Base-by-base conservation (phyloP, 257 asterid genomes). In the Nicotiana sylvestris region DNA sequence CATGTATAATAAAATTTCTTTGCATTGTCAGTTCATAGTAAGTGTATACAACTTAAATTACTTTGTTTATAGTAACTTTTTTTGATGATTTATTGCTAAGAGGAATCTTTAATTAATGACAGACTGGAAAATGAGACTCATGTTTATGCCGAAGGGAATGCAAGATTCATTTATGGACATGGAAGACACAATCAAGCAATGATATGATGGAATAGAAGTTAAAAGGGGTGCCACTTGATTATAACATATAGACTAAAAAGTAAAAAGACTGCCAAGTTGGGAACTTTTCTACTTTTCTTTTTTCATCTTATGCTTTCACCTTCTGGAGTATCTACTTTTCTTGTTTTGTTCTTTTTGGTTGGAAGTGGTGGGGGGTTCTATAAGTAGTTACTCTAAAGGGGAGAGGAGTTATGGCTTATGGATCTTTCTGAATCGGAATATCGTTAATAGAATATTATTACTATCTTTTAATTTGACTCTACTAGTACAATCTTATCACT, bases 91-190 rank as follows among this genome's bases (percentile, higher is more conserved):
- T 30, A 0, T 46, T 21, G 0, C 37, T 72, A 0, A 70, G 10
- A 46, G 2, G 21, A 46, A 1, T 15, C 11, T 5, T 68, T 57
- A 10, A 46, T 37, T 15, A n/a, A 25, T 65, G 61, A 29, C 89
- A 95, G 98, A 89, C 83, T 95, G 87, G 81, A 86, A 33, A 88
- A 53, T 70, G 98, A 95, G 91, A 91, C 93, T 86, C 97, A 93
- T 85, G 93, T 94, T 13, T 94, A 94, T 82, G 88, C 97, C 2
- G 97, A 94, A 89, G 98, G 96, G 76, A 92, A 74, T 84, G 97
- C 97, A 49, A 90, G 96, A 94, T 94, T 94, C 87, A 94, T 94
- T 62, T 94, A 94, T 83, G 98, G 98, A 49, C 94, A 92, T 86
- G 98, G 98, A 86, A 93, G 87, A 53, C 90, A 88, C 77, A 87